A percentile compares a stretch with the other conserved stretches of the same genome.
phyloP scores from a whole-genome alignment of 495 filamentous ascomycete genomes.

The Aspergillus bridgeri region DNA sequence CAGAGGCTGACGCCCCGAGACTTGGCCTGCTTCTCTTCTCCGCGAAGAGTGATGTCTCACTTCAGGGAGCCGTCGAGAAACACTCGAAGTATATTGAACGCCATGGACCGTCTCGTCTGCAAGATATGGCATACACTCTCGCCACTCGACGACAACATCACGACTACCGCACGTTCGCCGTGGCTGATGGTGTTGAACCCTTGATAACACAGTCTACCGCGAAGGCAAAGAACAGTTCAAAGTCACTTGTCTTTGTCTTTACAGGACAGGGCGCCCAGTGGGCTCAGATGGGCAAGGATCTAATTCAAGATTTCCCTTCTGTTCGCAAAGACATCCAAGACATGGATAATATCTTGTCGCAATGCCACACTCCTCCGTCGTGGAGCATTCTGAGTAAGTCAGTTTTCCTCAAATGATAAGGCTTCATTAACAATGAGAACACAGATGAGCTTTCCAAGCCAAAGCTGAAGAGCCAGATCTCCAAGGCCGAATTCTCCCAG shows the following conservation, averaged over 20 bases:
- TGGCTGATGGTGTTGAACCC: neutral
- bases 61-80: neutral
- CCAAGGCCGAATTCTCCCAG: constrained; percentile 12
- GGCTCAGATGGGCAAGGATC: constrained; percentile 9
- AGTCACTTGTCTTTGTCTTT: constrained; percentile 15
- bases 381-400: neutral
- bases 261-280: constrained; percentile 29
- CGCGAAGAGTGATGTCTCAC: neutral
- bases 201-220: neutral
- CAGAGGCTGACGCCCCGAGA: neutral
- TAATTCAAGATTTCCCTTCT: constrained; percentile 6
- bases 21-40: neutral
- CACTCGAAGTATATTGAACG: neutral
- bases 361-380: neutral
- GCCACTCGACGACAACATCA: neutral
- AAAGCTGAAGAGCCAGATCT: neutral
- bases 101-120: neutral
- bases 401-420: neutral
- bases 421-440: neutral
- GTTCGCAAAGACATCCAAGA: constrained; percentile 15
- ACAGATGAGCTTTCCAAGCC: neutral
- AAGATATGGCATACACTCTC: neutral
- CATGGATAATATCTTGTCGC: constrained; percentile 19
- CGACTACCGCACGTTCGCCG: neutral
- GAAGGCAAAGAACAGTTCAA: neutral